These are phyloP conservation scores for Oidium heveae DNA, from an alignment of 2,329 filamentous ascomycete genomes.

Conservation along the genomic window DNA sequence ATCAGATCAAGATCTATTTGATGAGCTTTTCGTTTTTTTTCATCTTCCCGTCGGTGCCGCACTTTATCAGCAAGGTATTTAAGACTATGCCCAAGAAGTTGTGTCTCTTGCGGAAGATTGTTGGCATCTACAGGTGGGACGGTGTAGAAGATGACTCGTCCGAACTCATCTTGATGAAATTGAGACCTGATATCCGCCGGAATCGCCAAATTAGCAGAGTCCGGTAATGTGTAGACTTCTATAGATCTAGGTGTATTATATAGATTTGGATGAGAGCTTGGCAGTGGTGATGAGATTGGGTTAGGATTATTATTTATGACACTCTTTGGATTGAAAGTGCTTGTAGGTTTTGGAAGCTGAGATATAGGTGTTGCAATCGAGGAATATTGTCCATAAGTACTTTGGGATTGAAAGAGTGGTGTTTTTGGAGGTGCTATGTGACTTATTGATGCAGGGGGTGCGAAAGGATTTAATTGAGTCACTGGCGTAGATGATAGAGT, in stretches of 20 bases:
- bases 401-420: constrained; percentile 6
- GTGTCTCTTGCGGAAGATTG: constrained; percentile 7
- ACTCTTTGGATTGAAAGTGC: constrained; percentile 9
- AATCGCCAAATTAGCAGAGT: constrained; percentile 36
- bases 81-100: constrained; percentile 21
- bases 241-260: constrained; percentile 34
- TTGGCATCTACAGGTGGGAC: constrained; percentile 29
- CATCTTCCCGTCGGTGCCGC: constrained; percentile 14
- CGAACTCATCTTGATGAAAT: constrained; percentile 39
- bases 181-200: constrained; percentile 36
- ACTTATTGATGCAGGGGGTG: constrained; percentile 6
- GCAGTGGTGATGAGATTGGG: constrained; percentile 3
- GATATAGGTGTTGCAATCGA: constrained; percentile 6
- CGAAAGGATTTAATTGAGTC: constrained; percentile 11
- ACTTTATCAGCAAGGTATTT: constrained; percentile 23
- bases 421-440: constrained; percentile 4
- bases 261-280: constrained; percentile 12
- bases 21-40: constrained; percentile 12
- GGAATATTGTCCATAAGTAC: constrained; percentile 6
- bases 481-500: constrained; percentile 12
- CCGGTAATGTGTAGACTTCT: constrained; percentile 38
- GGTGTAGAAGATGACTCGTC: constrained; percentile 42
- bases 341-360: constrained; percentile 8
- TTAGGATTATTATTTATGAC: constrained; percentile 5
- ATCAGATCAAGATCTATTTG: constrained; percentile 9